Percentiles rank a stretch among this genome's conserved stretches.
phyloP scores from a whole-genome alignment of 202 grass and related monocot genomes.

The Setaria italica region DNA sequence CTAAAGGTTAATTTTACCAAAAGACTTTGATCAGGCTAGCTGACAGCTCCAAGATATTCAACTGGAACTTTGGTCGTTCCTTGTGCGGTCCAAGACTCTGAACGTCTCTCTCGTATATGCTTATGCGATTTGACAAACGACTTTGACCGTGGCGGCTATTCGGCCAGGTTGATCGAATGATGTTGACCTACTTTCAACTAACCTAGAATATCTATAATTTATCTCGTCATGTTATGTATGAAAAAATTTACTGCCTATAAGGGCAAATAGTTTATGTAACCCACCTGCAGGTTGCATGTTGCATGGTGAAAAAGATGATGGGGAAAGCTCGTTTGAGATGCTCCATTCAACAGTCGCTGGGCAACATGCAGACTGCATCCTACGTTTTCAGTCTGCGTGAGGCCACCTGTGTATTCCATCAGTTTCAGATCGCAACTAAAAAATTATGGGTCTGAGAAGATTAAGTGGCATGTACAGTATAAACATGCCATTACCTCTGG shows the following conservation, averaged over 20 bases:
- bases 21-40: background rate
- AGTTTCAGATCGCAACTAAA: too few species aligned
- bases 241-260: background rate
- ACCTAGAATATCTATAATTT: background rate
- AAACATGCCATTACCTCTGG: too few species aligned
- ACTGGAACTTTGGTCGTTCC: background rate
- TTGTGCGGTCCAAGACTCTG: background rate
- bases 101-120: background rate
- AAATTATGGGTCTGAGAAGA: too few species aligned
- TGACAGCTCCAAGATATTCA: too few species aligned
- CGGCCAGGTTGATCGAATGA: too few species aligned
- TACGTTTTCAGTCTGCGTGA: too few species aligned
- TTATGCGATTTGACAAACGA: background rate
- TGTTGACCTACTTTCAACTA: background rate
- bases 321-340: background rate
- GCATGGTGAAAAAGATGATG: too few species aligned
- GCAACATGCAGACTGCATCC: too few species aligned
- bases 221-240: background rate
- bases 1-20: background rate
- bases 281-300: too few species aligned
- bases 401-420: too few species aligned
- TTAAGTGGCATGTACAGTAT: too few species aligned
- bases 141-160: background rate
- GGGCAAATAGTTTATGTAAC: too few species aligned
- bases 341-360: background rate